Evolutionary conservation across 2,329 filamentous ascomycete genomes (phyloP).

Genomic region (Onygenales sp.): DNA sequence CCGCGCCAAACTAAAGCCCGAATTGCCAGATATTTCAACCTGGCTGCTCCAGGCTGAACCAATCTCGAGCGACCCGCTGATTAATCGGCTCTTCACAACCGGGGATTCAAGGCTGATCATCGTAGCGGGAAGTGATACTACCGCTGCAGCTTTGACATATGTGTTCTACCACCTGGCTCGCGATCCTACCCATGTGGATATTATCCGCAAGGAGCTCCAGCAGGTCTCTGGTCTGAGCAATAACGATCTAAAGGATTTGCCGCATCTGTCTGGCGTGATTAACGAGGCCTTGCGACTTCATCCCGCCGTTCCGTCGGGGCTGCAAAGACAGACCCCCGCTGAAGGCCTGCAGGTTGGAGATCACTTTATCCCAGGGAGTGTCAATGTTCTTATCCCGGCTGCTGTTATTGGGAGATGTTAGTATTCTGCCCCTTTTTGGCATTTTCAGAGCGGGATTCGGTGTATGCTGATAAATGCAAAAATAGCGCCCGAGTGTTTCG

Average conservation of each 20-base stretch:
- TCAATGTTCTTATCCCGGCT: conserved; percentile 18
- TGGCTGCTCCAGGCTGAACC: conserved; percentile 4
- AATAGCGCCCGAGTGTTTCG: conserved; percentile 28
- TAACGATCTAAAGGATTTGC: conserved; percentile 15
- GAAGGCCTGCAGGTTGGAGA: conserved; percentile 18
- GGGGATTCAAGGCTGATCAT: conserved; percentile 15
- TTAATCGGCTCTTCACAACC: background rate
- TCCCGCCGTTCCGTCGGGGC: conserved; percentile 25
- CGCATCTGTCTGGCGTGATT: conserved; percentile 21
- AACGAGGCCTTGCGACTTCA: conserved; percentile 22
- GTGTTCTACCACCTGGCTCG: conserved; percentile 23
- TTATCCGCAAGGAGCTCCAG: conserved; percentile 25
- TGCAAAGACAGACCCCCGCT: conserved; percentile 24
- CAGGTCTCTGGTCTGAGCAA: conserved; percentile 25
- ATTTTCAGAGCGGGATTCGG: background rate
- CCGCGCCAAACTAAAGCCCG: conserved; percentile 2
- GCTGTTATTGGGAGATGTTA: conserved; percentile 20
- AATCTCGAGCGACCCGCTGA: background rate
- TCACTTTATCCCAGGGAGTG: conserved; percentile 20
- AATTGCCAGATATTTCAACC: conserved; percentile 4
- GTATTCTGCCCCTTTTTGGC: conserved; percentile 7
- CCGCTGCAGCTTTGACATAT: conserved; percentile 26
- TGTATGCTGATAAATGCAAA: conserved; percentile 6
- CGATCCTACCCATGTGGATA: conserved; percentile 21
- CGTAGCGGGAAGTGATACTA: conserved; percentile 32